Conservation (phyloP, 2,329 filamentous ascomycete genomes). For the Aspergillus proliferans region DNA sequence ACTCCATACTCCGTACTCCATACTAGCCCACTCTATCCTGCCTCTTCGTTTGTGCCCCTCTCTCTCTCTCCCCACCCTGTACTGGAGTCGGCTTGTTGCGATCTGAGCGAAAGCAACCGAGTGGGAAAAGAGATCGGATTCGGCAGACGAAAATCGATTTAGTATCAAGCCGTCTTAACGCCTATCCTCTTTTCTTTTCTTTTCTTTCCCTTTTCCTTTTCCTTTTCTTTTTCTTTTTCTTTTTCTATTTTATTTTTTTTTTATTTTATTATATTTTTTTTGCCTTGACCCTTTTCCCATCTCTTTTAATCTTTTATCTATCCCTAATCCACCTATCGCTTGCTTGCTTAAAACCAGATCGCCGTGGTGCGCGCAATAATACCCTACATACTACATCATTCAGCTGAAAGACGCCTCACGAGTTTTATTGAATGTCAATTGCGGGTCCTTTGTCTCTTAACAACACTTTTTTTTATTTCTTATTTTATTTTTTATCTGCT, state of each 20-base stretch:
- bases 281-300: background rate
- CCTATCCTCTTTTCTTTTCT: slow-evolving; percentile 1
- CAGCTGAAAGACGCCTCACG: background rate
- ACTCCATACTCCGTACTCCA: too few relatives aligned
- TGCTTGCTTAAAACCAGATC: too few relatives aligned
- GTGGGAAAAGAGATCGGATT: background rate
- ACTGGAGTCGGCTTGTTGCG: background rate
- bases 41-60: too few relatives aligned
- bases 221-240: too few relatives aligned
- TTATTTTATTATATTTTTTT: too few relatives aligned
- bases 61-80: slow-evolving; percentile 10
- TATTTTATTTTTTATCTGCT: background rate
- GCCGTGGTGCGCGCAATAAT: too few relatives aligned
- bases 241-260: too few relatives aligned
- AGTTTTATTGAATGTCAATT: background rate
- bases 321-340: background rate
- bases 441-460: background rate
- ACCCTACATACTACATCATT: background rate
- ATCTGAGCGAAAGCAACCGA: background rate
- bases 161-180: background rate
- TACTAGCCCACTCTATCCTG: too few relatives aligned
- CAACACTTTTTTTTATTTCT: background rate
- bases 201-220: background rate
- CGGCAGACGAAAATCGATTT: background rate
- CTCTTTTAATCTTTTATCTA: background rate